Conservation (phyloP, 2,329 filamentous ascomycete genomes). For the Fusarium gaditjirri region DNA sequence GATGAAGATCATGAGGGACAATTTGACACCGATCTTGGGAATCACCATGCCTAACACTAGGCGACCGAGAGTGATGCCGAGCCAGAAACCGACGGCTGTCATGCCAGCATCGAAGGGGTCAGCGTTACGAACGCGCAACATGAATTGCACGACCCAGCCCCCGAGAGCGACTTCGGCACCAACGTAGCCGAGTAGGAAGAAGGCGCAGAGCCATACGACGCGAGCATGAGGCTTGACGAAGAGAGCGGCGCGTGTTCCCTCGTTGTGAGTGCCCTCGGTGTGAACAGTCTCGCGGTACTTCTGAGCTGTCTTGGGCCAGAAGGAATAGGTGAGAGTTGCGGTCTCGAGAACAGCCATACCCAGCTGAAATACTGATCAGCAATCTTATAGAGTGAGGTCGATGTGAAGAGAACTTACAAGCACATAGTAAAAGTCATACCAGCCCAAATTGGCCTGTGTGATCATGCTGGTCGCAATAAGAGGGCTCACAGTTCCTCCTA, state of each 20-base stretch:
- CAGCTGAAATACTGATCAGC: not conserved
- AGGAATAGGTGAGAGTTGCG: constrained; percentile 60
- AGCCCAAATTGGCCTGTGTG: constrained; percentile 66
- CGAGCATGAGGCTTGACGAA: constrained; percentile 55
- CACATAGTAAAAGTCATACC: constrained; percentile 78
- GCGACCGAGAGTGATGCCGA: constrained; percentile 78
- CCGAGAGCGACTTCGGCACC: constrained; percentile 80
- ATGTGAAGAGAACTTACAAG: constrained; percentile 46
- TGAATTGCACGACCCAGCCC: constrained; percentile 89
- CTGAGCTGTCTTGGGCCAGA: constrained; percentile 68
- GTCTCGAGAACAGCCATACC: constrained; percentile 6
- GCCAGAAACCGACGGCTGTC: constrained; percentile 83
- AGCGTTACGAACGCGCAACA: constrained; percentile 77
- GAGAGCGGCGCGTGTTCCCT: constrained; percentile 47
- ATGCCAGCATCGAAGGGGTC: constrained; percentile 76
- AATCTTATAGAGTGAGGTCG: fast-evolving
- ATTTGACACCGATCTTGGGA: constrained; percentile 74
- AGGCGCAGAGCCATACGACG: constrained; percentile 74
- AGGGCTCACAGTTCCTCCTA: constrained; percentile 75
- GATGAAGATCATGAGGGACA: constrained; percentile 70
- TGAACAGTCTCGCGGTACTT: constrained; percentile 57
- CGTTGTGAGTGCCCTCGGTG: constrained; percentile 37
- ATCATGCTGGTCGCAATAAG: constrained; percentile 77
- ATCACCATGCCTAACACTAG: constrained; percentile 20
- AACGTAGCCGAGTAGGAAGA: constrained; percentile 81